Evolutionary conservation across 805 yeast genomes (phyloP), one percentile per base, ranked within the genome.

Genomic region (Ogataea philodendri): DNA sequence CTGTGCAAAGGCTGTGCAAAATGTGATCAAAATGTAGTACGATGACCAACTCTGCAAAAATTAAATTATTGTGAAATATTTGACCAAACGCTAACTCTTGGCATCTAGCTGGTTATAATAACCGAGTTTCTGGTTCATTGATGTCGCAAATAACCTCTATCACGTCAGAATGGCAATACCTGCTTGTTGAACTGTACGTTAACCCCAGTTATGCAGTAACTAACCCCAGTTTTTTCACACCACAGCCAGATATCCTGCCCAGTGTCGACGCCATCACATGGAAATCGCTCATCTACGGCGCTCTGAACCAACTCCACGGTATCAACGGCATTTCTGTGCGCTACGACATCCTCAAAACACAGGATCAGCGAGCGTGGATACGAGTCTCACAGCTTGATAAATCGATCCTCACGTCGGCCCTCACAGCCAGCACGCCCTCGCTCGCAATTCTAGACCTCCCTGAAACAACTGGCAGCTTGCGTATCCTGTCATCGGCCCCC

Each of bases 251-350:
- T 13, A 23, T 22, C 21, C 10, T 24, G 5, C 36, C 29, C 5
- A 18, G 21, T 9, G 22, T 44, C 17, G 55, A 52, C 26, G 30
- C 32, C 1, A 37, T 51, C 15, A 44, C 58, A 2, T 58, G 62
- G 62, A 57, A 54, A 34, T 5, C 48, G 7, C 15, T 47, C 14
- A 49, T 59, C 9, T 26, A 26, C n/a, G 27, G 30, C 5, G 41
- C 59, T 5, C 35, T 58, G n/a, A 47, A 41, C 25, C 37, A 38
- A 15, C 32, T 50, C n/a, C 40, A 47, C 29, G 64, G 64, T 5
- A 22, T 52, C 1, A 15, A 53, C 7, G 64, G 63, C 1, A 54
- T 48, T 18, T 37, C 60, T 1, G 44, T 46, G 2, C 48, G 52
- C n/a, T 52, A 48, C 22, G 63, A 57, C 41, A 29, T 55, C 13